phyloP scores from a whole-genome alignment of 306 rosid species.

The Mimosa bimucronata region DNA sequence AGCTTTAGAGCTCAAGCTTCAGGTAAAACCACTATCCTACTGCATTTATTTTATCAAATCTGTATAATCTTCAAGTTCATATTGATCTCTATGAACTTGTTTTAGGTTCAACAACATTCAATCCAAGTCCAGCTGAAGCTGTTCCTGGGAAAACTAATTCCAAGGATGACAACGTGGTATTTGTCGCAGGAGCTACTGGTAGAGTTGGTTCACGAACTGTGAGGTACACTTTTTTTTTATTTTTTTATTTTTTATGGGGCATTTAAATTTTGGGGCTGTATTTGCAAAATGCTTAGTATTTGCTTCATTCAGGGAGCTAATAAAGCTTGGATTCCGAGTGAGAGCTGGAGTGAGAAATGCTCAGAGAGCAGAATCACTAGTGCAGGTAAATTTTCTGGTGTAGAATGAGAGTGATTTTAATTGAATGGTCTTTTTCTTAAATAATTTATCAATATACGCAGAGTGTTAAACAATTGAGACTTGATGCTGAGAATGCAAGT shows the following conservation, averaged over 20 bases:
- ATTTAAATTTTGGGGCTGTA: background rate
- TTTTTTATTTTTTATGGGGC: background rate
- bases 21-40: conserved; percentile 45
- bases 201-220: conserved; percentile 94
- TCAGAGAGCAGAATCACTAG: conserved; percentile 71
- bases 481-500: conserved; percentile 52
- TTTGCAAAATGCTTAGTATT: conserved; percentile 36
- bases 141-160: conserved; percentile 48
- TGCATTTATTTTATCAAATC: conserved; percentile 11
- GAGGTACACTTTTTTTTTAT: conserved; percentile 65
- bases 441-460: conserved; percentile 46
- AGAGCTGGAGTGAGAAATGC: conserved; percentile 86
- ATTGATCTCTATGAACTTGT: conserved; percentile 39
- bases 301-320: conserved; percentile 76
- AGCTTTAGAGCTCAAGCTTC: conserved; percentile 64
- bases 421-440: conserved; percentile 11
- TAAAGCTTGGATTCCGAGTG: conserved; percentile 90
- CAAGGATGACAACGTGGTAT: conserved; percentile 76
- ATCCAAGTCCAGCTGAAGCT: conserved; percentile 45
- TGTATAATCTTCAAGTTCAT: background rate
- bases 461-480: conserved; percentile 77
- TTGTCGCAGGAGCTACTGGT: conserved; percentile 99
- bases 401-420: conserved; percentile 18
- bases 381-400: conserved; percentile 55
- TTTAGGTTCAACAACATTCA: conserved; percentile 55